These are phyloP conservation scores for Termitomyces sp. DNA, from an alignment of 768 basidiomycete species.

Conservation along the genomic window DNA sequence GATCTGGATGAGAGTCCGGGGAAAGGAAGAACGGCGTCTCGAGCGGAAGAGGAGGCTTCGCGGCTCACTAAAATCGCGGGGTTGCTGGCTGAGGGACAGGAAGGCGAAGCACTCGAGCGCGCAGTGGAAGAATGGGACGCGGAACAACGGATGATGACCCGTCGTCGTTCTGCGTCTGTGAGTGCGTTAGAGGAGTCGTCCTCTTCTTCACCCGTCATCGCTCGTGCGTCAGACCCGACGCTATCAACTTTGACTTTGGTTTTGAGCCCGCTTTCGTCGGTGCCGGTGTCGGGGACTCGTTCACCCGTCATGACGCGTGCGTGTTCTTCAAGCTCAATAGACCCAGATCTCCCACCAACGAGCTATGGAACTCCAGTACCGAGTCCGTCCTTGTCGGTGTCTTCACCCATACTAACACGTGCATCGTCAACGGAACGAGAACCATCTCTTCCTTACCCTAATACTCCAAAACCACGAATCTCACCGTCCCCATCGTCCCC, in stretches of 20 bases:
- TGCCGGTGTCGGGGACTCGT: neutral
- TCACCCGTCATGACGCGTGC: neutral
- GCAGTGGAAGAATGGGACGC: constrained; percentile 63
- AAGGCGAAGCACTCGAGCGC: constrained; percentile 52
- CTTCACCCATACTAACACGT: neutral
- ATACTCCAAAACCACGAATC: neutral
- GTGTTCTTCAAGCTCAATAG: neutral
- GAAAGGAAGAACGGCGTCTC: constrained; percentile 26
- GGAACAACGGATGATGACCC: constrained; percentile 11
- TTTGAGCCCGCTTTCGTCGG: neutral
- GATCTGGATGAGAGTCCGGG: neutral
- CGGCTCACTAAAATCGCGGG: constrained; percentile 66
- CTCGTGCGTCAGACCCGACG: neutral
- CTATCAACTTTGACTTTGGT: neutral
- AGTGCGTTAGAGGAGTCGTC: neutral
- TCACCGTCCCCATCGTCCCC: neutral
- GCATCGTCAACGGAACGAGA: neutral
- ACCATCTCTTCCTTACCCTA: neutral
- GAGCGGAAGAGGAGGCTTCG: constrained; percentile 31
- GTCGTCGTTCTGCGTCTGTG: neutral
- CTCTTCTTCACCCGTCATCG: neutral
- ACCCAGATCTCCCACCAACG: neutral
- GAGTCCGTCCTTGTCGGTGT: neutral
- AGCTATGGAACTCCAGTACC: neutral
- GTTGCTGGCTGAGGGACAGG: constrained; percentile 62